A percentile compares a stretch with the other conserved stretches of the same genome.
These are phyloP conservation scores for Aureobasidium sp. DNA, from an alignment of 2,329 filamentous ascomycete species.

Conservation along the genomic window DNA sequence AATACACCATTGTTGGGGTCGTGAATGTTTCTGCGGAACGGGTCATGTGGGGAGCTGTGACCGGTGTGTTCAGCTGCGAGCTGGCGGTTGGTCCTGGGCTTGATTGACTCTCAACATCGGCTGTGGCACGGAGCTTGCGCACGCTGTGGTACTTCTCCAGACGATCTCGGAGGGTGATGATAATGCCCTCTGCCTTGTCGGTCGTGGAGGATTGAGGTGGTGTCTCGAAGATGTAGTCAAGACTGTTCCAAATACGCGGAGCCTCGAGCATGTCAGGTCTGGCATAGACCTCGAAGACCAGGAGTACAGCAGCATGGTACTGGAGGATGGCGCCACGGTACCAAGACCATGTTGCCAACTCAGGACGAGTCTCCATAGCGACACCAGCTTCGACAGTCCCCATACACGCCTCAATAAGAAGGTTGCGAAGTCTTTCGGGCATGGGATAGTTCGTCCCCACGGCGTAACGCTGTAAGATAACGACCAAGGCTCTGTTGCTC, in stretches of 20 bases:
- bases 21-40: constrained; percentile 12
- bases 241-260: constrained; percentile 60
- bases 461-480: constrained; percentile 63
- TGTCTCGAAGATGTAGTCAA: constrained; percentile 65
- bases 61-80: neutral
- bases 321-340: constrained; percentile 65
- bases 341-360: constrained; percentile 58
- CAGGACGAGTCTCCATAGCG: constrained; percentile 46
- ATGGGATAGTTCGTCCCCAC: constrained; percentile 41
- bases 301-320: constrained; percentile 62
- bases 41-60: constrained; percentile 1
- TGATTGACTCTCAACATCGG: constrained; percentile 10
- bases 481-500: constrained; percentile 56
- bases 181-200: constrained; percentile 54
- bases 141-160: constrained; percentile 53
- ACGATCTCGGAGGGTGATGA: constrained; percentile 56
- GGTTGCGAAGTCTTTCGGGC: constrained; percentile 56
- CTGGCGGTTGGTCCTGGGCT: neutral
- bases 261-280: constrained; percentile 52
- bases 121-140: constrained; percentile 41
- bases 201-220: constrained; percentile 45
- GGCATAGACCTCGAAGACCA: constrained; percentile 61
- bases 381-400: constrained; percentile 50
- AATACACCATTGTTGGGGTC: constrained; percentile 12
- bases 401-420: constrained; percentile 57